Base-by-base conservation (phyloP, 495 filamentous ascomycete genomes). In the Penicillium goetzii region DNA sequence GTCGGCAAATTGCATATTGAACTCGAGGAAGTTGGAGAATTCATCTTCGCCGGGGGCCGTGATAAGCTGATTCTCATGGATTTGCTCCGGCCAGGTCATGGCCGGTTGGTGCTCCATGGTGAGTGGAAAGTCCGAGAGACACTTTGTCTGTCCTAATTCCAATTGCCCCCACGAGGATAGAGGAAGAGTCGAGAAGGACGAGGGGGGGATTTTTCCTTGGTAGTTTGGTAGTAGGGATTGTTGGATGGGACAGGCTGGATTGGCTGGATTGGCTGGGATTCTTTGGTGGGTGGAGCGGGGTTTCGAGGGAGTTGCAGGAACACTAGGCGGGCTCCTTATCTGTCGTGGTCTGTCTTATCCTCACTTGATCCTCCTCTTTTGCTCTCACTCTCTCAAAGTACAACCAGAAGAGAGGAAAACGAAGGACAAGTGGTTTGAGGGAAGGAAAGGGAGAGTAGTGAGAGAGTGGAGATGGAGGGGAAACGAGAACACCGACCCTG, bases 11-110 rank as follows among this genome's bases (percentile, higher is more conserved):
- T 78, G 78, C 70, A 81, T 81, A 47, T 79, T 78, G 72, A 83
- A 84, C 59, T 84, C 81, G 61, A 85, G 78, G 60, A 84, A 83
- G 58, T 77, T 81, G 69, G 80, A 76, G 68, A 85, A 85, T 51
- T 85, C 83, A 63, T 84, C 81, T 12, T 84, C 80, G 28, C 66
- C 71, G 47, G 70, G 62, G 26, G 67, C 62, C 3, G 74, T 49
- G 52, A 78, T 77, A 63, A 76, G 67, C 15, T 66, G 47, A 55
- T 70, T 72, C 56, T 72, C 73, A 33, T 72, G 69, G n/a, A 77
- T 64, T 26, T 74, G 72, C 51, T 80, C 78, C 43, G 76, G 67
- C 80, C 78, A 82, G 23, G 78, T 72, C 65, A 80, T 69, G 55
- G 76, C 62, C 15, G 72, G 64, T 54, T 79, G 74, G 63, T 75